These are phyloP conservation scores for Backusella tarrabulga DNA, from an alignment of 192 early-diverging fungal species.

Conservation along the genomic window DNA sequence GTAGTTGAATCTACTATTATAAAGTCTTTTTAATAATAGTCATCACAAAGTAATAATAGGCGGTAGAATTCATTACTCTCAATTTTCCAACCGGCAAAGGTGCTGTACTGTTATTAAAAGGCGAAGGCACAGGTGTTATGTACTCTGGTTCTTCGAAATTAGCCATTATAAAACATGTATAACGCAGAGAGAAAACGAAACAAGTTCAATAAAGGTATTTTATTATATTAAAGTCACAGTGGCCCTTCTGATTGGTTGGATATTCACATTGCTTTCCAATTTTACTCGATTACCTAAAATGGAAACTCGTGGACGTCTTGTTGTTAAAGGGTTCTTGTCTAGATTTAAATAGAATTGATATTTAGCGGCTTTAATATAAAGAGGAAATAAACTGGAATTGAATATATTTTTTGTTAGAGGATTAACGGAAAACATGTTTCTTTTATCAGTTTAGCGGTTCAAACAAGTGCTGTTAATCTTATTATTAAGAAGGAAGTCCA, in stretches of 20 bases:
- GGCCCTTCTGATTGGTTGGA: background rate
- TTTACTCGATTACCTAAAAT: background rate
- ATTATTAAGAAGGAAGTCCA: background rate
- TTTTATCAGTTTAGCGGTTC: background rate
- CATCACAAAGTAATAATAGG: background rate
- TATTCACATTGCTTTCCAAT: background rate
- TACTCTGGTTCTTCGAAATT: background rate
- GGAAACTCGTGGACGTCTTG: background rate
- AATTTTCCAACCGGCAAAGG: background rate
- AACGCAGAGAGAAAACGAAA: background rate
- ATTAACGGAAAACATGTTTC: background rate
- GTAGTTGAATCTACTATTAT: conserved; percentile 53
- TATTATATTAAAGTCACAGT: too few relatives aligned
- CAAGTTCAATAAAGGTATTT: background rate
- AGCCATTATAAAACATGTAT: background rate
- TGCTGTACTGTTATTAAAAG: background rate
- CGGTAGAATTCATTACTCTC: background rate
- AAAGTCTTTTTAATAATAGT: background rate
- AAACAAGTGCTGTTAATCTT: background rate
- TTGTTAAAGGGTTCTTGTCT: background rate
- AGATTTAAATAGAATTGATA: background rate
- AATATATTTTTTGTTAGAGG: background rate
- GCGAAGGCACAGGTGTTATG: background rate
- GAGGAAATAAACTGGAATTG: background rate
- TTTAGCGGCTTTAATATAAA: background rate